Percentiles rank a stretch among this genome's conserved stretches.
Evolutionary conservation across 169 alveolate genomes (phyloP).

Genomic region (Plasmodium coatneyi): DNA sequence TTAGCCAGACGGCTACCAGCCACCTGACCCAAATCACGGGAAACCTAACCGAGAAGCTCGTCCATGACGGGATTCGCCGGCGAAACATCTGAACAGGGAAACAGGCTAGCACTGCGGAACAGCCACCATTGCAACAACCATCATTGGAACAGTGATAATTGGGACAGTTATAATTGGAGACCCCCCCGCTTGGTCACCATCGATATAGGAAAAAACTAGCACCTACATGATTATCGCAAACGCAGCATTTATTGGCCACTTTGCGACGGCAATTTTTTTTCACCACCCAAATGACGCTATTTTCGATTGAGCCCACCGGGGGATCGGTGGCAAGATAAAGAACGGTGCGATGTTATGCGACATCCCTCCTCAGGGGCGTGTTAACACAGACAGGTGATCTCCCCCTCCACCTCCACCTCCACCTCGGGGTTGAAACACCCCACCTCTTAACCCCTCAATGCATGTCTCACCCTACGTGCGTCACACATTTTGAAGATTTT

Average conservation of each 20-base stretch:
- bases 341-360: neutral
- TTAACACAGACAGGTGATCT: neutral
- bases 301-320: neutral
- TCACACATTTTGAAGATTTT: neutral
- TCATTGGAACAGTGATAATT: no score
- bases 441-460: neutral
- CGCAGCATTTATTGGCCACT: neutral
- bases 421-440: no score
- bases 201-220: neutral
- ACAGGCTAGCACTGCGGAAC: no score
- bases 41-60: conserved; percentile 34
- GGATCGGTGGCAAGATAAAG: neutral
- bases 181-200: no score
- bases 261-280: neutral
- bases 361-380: neutral
- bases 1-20: conserved; percentile 75
- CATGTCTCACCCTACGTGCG: neutral
- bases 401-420: no score
- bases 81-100: conserved; percentile 5
- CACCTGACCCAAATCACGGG: conserved; percentile 64
- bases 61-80: conserved; percentile 49
- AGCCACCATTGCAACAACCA: neutral
- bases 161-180: no score
- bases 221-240: neutral
- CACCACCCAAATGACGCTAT: neutral